phyloP scores from a whole-genome alignment of 805 yeast genomes.

The Tetrapisispora fleetii region DNA sequence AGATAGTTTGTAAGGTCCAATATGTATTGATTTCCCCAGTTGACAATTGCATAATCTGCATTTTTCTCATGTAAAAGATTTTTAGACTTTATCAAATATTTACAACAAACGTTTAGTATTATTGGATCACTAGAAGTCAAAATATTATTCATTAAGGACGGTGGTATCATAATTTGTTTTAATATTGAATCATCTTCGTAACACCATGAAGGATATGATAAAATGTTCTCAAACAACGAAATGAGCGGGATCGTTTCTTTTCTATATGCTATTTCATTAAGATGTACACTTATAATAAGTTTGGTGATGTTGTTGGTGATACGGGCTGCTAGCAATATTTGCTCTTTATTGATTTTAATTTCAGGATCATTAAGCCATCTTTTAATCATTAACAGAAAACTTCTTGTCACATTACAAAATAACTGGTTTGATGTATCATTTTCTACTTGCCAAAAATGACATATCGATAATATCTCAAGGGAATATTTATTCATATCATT shows the following conservation, averaged over 20 bases:
- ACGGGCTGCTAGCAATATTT: neutral
- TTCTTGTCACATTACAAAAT: conserved; percentile 7
- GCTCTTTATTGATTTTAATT: neutral
- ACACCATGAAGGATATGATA: neutral
- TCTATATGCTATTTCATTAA: conserved; percentile 12
- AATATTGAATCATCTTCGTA: conserved; percentile 3
- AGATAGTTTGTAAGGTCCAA: conserved; percentile 23
- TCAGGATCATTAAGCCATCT: conserved; percentile 5
- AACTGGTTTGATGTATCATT: neutral
- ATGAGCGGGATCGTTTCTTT: conserved; percentile 6
- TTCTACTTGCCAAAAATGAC: conserved; percentile 9
- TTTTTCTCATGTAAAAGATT: conserved; percentile 8
- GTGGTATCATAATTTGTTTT: conserved; percentile 10
- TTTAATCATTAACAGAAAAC: conserved; percentile 10
- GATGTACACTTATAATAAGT: conserved; percentile 8
- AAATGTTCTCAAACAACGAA: conserved; percentile 2
- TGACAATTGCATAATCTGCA: conserved; percentile 10
- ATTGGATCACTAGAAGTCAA: conserved; percentile 18
- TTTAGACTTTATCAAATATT: conserved; percentile 12
- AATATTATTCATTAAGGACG: conserved; percentile 11
- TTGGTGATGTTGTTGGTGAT: conserved; percentile 11
- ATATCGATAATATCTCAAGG: conserved; percentile 10
- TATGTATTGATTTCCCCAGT: conserved; percentile 18
- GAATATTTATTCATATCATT: conserved; percentile 5
- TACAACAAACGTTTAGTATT: conserved; percentile 15